phyloP scores from a whole-genome alignment of 2,329 filamentous ascomycete species.

The Dothideomycetes sp. region DNA sequence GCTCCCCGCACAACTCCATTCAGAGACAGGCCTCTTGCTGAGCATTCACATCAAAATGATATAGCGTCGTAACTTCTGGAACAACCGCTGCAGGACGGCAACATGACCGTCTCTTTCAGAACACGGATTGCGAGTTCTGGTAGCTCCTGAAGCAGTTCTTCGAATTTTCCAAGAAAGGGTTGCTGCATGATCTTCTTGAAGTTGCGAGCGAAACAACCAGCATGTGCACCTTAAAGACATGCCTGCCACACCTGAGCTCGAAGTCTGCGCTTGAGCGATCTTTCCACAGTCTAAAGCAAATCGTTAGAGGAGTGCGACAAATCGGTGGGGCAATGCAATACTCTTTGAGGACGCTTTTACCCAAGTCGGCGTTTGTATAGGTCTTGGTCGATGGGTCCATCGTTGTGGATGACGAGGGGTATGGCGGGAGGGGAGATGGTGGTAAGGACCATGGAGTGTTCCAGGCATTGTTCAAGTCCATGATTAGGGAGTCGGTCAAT shows the following conservation, averaged over 20 bases:
- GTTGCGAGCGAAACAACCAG: neutral
- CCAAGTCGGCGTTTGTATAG: neutral
- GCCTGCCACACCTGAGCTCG: neutral
- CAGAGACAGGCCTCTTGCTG: too few species aligned
- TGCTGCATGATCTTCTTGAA: conserved; percentile 2
- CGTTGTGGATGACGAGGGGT: neutral
- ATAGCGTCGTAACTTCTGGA: neutral
- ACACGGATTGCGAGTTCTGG: neutral
- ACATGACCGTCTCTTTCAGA: neutral
- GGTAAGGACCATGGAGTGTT: too few species aligned
- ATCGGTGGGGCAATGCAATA: neutral
- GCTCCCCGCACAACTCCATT: neutral
- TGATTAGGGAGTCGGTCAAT: too few species aligned
- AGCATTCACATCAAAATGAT: too few species aligned
- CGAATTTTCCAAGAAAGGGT: neutral
- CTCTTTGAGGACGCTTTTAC: neutral
- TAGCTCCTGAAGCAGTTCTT: neutral
- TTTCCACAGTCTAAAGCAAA: neutral
- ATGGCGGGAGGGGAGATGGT: neutral
- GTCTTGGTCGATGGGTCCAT: neutral
- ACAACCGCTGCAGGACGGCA: neutral
- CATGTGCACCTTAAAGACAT: conserved; percentile 1
- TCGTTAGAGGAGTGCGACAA: neutral
- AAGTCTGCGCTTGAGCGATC: conserved; percentile 1
- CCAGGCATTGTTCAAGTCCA: neutral